Conservation (phyloP, 495 filamentous ascomycete genomes). For the Trichodelitschia bisporula region DNA sequence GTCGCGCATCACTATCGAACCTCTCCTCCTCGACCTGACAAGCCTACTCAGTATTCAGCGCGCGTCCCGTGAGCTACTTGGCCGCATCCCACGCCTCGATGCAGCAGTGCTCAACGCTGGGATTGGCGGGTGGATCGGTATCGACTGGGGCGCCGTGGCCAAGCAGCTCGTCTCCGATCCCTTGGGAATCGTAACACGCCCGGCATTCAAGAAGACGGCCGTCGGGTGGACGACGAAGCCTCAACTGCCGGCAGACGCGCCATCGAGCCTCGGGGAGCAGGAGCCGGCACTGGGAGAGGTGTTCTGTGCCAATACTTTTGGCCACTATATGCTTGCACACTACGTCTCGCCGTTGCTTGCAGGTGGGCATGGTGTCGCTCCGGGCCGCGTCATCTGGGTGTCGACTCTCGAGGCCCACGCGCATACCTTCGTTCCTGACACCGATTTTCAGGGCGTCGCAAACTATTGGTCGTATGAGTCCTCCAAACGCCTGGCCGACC, state of each 20-base stretch:
- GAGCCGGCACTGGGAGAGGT: constrained; percentile 47
- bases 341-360: constrained; percentile 46
- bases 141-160: constrained; percentile 42
- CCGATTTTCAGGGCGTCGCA: constrained; percentile 55
- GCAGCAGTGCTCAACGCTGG: constrained; percentile 71
- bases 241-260: constrained; percentile 7
- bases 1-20: constrained; percentile 23
- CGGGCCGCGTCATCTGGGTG: constrained; percentile 68
- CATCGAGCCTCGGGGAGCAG: constrained; percentile 9
- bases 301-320: constrained; percentile 82
- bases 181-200: constrained; percentile 48
- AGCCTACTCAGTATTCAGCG: constrained; percentile 27
- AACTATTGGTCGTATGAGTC: constrained; percentile 47
- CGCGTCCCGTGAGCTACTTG: constrained; percentile 22
- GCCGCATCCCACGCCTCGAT: constrained; percentile 37
- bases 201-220: constrained; percentile 41
- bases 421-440: constrained; percentile 24
- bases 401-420: constrained; percentile 45
- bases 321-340: constrained; percentile 78
- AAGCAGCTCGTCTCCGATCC: constrained; percentile 38
- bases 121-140: constrained; percentile 59
- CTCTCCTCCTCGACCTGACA: constrained; percentile 28
- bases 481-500: constrained; percentile 64
- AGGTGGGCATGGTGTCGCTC: too few species aligned
- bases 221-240: constrained; percentile 28